Percentiles rank a stretch among this genome's conserved stretches.
Evolutionary conservation across 2,329 filamentous ascomycete genomes (phyloP).

Genomic region (Xylariaceae sp.): DNA sequence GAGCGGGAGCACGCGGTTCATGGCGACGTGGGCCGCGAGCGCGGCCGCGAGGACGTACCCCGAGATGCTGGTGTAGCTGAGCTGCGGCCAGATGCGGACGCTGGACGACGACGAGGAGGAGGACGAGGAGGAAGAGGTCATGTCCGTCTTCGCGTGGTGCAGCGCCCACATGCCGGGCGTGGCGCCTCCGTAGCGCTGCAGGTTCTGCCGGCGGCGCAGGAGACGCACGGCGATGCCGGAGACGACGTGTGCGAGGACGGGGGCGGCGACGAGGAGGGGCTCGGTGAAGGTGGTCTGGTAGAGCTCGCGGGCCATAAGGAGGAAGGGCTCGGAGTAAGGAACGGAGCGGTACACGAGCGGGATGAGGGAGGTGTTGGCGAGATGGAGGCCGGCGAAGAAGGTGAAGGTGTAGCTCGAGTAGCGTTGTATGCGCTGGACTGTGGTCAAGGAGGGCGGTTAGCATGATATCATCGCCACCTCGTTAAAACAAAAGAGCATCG

Average conservation of each 20-base stretch:
- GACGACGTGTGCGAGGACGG: conserved; percentile 69
- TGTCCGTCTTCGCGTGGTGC: conserved; percentile 22
- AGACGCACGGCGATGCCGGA: conserved; percentile 76
- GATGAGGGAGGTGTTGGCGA: conserved; percentile 77
- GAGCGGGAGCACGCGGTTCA: conserved; percentile 74
- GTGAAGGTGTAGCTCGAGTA: conserved; percentile 86
- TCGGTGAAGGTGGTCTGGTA: conserved; percentile 84
- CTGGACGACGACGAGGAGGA: conserved; percentile 25
- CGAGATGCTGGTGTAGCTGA: conserved; percentile 66
- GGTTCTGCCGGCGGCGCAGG: conserved; percentile 66
- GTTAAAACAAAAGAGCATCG: background rate
- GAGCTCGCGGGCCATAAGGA: conserved; percentile 85
- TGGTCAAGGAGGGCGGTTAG: background rate
- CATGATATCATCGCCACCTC: no score
- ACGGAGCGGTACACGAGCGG: conserved; percentile 71
- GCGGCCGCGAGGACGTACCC: conserved; percentile 68
- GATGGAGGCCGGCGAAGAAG: conserved; percentile 71
- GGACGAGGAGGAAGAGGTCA: conserved; percentile 6
- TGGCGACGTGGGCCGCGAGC: conserved; percentile 65
- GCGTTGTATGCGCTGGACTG: conserved; percentile 62
- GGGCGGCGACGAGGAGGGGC: conserved; percentile 71
- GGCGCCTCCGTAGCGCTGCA: conserved; percentile 77
- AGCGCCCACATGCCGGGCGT: conserved; percentile 46
- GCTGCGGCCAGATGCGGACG: conserved; percentile 57
- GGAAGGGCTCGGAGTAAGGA: conserved; percentile 72